phyloP scores from a whole-genome alignment of 1,284 basidiomycete genomes.

The Microstroma glucosiphilum region DNA sequence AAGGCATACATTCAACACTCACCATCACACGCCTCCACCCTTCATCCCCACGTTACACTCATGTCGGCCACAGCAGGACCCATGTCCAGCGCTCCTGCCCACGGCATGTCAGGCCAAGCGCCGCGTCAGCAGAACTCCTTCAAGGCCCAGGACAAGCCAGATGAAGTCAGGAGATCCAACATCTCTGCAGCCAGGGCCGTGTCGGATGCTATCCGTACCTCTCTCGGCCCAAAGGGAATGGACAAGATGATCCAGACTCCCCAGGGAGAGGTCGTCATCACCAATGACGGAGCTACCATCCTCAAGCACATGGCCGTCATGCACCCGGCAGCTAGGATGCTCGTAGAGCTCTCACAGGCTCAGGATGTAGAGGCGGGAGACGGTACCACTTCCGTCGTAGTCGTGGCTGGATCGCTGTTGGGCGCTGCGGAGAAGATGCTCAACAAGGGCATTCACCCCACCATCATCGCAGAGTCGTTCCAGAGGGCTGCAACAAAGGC shows the following conservation, averaged over 20 bases:
- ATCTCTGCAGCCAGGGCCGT: conserved; percentile 64
- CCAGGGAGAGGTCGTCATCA: conserved; percentile 93
- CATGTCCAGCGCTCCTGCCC: neutral
- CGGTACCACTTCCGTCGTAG: conserved; percentile 97
- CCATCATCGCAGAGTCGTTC: conserved; percentile 94
- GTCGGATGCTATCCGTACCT: conserved; percentile 93
- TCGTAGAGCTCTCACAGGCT: conserved; percentile 89
- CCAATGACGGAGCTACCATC: conserved; percentile 98
- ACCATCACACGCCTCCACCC: neutral
- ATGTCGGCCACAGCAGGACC: conserved; percentile 16
- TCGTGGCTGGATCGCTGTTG: conserved; percentile 85
- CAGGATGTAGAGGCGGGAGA: conserved; percentile 99
- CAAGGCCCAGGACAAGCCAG: conserved; percentile 51
- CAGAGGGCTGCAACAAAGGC: conserved; percentile 84
- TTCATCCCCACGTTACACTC: neutral
- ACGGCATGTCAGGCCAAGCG: conserved; percentile 2
- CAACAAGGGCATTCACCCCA: conserved; percentile 89
- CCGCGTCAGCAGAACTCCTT: conserved; percentile 33
- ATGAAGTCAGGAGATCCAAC: conserved; percentile 49
- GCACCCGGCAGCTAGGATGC: conserved; percentile 96
- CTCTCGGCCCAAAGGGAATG: conserved; percentile 95
- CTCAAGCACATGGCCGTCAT: conserved; percentile 93
- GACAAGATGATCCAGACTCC: conserved; percentile 99
- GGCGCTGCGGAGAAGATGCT: conserved; percentile 96
- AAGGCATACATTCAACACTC: neutral